phyloP scores from a whole-genome alignment of 2,329 filamentous ascomycete genomes.

The Ploettnerulaceae sp. region DNA sequence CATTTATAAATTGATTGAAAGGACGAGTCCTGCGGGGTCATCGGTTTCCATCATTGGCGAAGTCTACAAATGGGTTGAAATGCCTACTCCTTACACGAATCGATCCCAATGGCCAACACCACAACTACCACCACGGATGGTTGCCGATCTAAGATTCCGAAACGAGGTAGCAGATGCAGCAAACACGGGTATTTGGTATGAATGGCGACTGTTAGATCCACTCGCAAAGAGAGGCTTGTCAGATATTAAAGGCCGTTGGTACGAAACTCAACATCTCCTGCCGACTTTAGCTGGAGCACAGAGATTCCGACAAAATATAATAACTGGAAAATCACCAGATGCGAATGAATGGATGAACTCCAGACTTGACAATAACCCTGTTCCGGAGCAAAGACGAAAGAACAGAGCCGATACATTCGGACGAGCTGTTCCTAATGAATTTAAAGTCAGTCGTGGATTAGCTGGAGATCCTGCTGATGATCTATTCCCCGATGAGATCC shows the following conservation, averaged over 20 bases:
- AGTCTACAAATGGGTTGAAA: conserved; percentile 44
- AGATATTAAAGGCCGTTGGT: conserved; percentile 56
- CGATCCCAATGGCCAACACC: conserved; percentile 36
- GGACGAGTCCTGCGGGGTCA: conserved; percentile 18
- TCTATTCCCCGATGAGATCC: conserved; percentile 27
- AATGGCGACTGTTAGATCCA: conserved; percentile 32
- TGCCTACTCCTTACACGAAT: conserved; percentile 35
- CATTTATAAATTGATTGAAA: conserved; percentile 36
- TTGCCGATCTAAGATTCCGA: conserved; percentile 36
- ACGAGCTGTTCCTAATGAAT: conserved; percentile 32
- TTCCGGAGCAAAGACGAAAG: conserved; percentile 29
- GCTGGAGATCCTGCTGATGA: conserved; percentile 31
- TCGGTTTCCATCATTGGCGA: conserved; percentile 46
- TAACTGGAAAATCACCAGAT: conserved; percentile 37
- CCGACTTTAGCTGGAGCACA: conserved; percentile 33
- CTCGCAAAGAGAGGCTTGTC: conserved; percentile 34
- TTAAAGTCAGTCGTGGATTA: conserved; percentile 33
- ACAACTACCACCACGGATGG: conserved; percentile 44
- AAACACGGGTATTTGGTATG: conserved; percentile 27
- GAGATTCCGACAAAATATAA: conserved; percentile 34
- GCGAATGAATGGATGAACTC: conserved; percentile 43
- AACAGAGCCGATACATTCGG: conserved; percentile 35
- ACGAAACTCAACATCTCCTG: conserved; percentile 49
- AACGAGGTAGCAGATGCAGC: conserved; percentile 43
- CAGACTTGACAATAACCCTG: conserved; percentile 37